phyloP scores from a whole-genome alignment of 768 basidiomycete species.

The Naganishia antarctica region DNA sequence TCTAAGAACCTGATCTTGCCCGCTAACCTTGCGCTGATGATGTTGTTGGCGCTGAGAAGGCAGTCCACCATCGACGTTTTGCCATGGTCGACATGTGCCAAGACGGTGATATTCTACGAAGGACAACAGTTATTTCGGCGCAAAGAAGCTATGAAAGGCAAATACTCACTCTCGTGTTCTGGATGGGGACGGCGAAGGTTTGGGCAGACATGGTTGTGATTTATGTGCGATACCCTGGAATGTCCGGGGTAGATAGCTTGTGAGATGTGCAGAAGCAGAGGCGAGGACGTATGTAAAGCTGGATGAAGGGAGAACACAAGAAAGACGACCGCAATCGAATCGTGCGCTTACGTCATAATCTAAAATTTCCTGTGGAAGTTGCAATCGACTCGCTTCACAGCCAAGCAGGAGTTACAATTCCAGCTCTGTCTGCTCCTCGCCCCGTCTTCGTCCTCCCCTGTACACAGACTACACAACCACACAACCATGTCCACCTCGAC shows the following conservation, averaged over 20 bases:
- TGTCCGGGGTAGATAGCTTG: neutral
- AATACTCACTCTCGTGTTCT: slow-evolving; percentile 41
- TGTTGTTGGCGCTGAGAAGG: slow-evolving; percentile 92
- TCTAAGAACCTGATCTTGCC: slow-evolving; percentile 95
- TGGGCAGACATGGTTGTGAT: slow-evolving; percentile 6
- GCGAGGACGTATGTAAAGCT: too few relatives aligned
- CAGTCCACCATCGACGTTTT: slow-evolving; percentile 76
- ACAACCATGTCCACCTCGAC: slow-evolving; percentile 10
- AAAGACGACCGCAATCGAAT: too few relatives aligned
- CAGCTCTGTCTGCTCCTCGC: too few relatives aligned
- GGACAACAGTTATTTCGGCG: slow-evolving; percentile 57
- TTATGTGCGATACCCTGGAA: neutral
- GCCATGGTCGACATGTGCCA: slow-evolving; percentile 67
- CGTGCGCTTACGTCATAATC: too few relatives aligned
- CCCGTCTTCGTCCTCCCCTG: too few relatives aligned
- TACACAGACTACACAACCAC: too few relatives aligned
- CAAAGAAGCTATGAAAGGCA: neutral
- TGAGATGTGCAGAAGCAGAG: neutral
- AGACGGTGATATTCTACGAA: slow-evolving; percentile 68
- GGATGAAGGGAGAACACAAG: too few relatives aligned
- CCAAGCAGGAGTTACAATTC: neutral
- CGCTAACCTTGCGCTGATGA: slow-evolving; percentile 88
- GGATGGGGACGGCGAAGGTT: slow-evolving; percentile 42
- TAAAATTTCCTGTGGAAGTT: too few relatives aligned
- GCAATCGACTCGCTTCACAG: neutral